Evolutionary conservation across 2,329 filamentous ascomycete genomes (phyloP).

Genomic region (Cordyceps cicadae): DNA sequence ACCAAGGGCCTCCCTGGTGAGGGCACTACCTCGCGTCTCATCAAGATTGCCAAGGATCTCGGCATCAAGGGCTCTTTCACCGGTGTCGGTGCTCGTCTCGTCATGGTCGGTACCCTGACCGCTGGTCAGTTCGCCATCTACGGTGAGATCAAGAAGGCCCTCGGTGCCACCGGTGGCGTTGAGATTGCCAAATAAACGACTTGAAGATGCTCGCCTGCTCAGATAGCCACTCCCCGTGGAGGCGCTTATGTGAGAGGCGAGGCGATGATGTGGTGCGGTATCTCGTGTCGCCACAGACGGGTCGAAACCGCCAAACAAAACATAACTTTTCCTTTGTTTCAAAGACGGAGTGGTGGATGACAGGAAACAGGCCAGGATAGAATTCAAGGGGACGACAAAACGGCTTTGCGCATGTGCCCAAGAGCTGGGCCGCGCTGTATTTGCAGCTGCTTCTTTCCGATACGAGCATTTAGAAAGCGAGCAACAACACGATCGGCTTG

Average conservation of each 20-base stretch:
- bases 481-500: not conserved
- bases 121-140: slow-evolving; percentile 87
- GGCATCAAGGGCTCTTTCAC: slow-evolving; percentile 69
- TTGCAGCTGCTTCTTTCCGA: not conserved
- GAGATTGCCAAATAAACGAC: slow-evolving; percentile 50
- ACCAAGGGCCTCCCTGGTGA: slow-evolving; percentile 80
- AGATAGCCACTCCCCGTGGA: not conserved
- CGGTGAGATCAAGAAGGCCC: slow-evolving; percentile 60
- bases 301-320: slow-evolving; percentile 4
- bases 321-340: slow-evolving; percentile 13
- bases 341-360: slow-evolving; percentile 2
- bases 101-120: slow-evolving; percentile 62
- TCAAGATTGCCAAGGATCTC: slow-evolving; percentile 85
- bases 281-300: not conserved
- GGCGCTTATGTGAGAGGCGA: not conserved
- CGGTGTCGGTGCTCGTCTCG: slow-evolving; percentile 67
- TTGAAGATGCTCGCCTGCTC: not conserved
- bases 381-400: not conserved
- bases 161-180: slow-evolving; percentile 67
- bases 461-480: slow-evolving; percentile 4
- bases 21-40: slow-evolving; percentile 67
- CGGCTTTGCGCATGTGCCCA: slow-evolving; percentile 1
- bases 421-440: slow-evolving; percentile 6
- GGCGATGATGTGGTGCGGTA: slow-evolving; percentile 1
- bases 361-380: slow-evolving; percentile 8